These are phyloP conservation scores for Penicillium sp. DNA, from an alignment of 2,329 filamentous ascomycete species.

Conservation along the genomic window DNA sequence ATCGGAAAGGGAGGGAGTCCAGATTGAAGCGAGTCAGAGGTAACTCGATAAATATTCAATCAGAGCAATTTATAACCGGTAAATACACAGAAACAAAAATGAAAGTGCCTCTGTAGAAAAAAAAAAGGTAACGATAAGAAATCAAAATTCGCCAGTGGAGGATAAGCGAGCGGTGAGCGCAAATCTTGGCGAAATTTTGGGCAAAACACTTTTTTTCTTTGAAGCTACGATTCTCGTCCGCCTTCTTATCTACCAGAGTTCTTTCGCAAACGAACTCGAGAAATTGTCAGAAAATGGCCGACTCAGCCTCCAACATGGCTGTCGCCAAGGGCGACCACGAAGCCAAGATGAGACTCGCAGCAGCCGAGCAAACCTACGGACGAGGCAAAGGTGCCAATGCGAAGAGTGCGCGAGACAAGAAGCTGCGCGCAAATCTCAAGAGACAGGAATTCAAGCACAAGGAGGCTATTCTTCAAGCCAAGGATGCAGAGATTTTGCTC, in stretches of 20 bases:
- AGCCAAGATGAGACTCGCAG: constrained; percentile 41
- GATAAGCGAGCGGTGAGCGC: constrained; percentile 36
- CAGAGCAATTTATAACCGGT: constrained; percentile 3
- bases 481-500: constrained; percentile 91
- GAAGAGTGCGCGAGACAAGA: constrained; percentile 80
- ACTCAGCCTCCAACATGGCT: constrained; percentile 30
- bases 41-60: constrained; percentile 1
- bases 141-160: constrained; percentile 40
- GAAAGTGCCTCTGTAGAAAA: constrained; percentile 9
- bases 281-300: constrained; percentile 29
- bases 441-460: constrained; percentile 79
- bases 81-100: constrained; percentile 3
- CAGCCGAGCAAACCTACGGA: constrained; percentile 75
- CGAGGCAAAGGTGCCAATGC: constrained; percentile 74
- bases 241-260: constrained; percentile 7
- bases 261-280: constrained; percentile 7
- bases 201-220: constrained; percentile 26
- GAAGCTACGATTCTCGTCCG: constrained; percentile 9
- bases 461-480: constrained; percentile 76
- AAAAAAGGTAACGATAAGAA: constrained; percentile 27
- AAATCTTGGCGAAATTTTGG: constrained; percentile 42
- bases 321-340: constrained; percentile 38
- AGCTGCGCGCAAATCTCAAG: constrained; percentile 77
- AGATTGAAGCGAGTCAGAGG: constrained; percentile 24
- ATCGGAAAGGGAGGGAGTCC: constrained; percentile 73